Evolutionary conservation across 352 stramenopile species (phyloP).

Genomic region (Globisporangium paddicum): DNA sequence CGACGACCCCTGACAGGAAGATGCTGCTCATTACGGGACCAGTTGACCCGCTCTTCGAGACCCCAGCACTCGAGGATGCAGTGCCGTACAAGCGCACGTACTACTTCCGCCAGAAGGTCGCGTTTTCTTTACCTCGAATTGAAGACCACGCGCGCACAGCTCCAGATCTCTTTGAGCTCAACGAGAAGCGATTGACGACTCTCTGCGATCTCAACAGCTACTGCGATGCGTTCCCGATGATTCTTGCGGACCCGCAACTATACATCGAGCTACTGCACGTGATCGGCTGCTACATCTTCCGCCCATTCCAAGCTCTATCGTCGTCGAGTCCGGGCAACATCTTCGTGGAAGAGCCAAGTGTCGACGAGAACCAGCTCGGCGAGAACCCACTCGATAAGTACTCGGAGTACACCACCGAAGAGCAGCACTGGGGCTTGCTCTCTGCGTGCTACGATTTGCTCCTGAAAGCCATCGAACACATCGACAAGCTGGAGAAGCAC

Average conservation of each 20-base stretch:
- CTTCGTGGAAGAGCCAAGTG: slow-evolving; percentile 77
- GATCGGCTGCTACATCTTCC: slow-evolving; percentile 81
- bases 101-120: slow-evolving; percentile 84
- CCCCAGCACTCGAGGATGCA: slow-evolving; percentile 69
- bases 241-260: slow-evolving; percentile 73
- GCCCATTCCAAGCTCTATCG: slow-evolving; percentile 51
- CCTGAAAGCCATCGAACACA: slow-evolving; percentile 83
- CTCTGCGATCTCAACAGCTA: slow-evolving; percentile 85
- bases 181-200: slow-evolving; percentile 77
- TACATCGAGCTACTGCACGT: slow-evolving; percentile 79
- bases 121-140: slow-evolving; percentile 67
- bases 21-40: slow-evolving; percentile 57
- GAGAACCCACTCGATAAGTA: slow-evolving; percentile 83
- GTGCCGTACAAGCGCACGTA: slow-evolving; percentile 80
- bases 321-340: slow-evolving; percentile 64
- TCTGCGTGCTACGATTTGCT: slow-evolving; percentile 80
- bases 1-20: slow-evolving; percentile 59
- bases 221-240: slow-evolving; percentile 78
- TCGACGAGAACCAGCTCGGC: slow-evolving; percentile 43
- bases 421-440: slow-evolving; percentile 78
- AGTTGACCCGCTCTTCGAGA: slow-evolving; percentile 73
- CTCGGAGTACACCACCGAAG: slow-evolving; percentile 78
- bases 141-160: slow-evolving; percentile 37
- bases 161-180: slow-evolving; percentile 79
- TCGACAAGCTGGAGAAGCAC: slow-evolving; percentile 87